phyloP scores from a whole-genome alignment of 352 stramenopile species.

The Globisporangium takayamanum region DNA sequence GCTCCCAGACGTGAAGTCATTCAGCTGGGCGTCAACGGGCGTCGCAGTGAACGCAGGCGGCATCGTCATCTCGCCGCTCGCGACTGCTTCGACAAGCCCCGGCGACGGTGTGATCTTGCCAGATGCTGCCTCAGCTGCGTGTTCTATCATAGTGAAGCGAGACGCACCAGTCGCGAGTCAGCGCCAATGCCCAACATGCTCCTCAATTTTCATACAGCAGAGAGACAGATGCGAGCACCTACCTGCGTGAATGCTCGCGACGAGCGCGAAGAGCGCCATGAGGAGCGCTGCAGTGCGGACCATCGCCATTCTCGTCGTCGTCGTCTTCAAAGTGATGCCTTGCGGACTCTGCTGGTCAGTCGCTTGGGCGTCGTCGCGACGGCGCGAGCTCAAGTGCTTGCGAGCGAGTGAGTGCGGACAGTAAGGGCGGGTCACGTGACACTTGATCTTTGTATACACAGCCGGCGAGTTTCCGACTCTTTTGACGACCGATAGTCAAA shows the following conservation, averaged over 20 bases:
- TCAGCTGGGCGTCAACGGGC: constrained; percentile 5
- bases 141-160: background rate
- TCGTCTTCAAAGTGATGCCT: background rate
- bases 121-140: background rate
- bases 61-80: constrained; percentile 7
- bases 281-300: background rate
- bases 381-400: too few species aligned
- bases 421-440: too few species aligned
- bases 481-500: too few species aligned
- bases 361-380: too few species aligned
- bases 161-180: background rate
- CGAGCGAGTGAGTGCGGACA: too few species aligned
- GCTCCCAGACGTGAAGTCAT: background rate
- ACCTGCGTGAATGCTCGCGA: background rate
- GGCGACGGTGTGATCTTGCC: constrained; percentile 14
- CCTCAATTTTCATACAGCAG: background rate
- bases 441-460: too few species aligned
- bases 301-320: background rate
- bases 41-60: constrained; percentile 7
- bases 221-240: background rate
- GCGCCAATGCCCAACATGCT: too few species aligned
- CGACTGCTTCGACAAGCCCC: constrained; percentile 7
- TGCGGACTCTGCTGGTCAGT: background rate
- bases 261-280: background rate
- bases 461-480: too few species aligned